Percentiles rank a stretch among this genome's conserved stretches.
These are phyloP conservation scores for Arthrobotrys entomopaga DNA, from an alignment of 2,329 filamentous ascomycete species.

Conservation along the genomic window DNA sequence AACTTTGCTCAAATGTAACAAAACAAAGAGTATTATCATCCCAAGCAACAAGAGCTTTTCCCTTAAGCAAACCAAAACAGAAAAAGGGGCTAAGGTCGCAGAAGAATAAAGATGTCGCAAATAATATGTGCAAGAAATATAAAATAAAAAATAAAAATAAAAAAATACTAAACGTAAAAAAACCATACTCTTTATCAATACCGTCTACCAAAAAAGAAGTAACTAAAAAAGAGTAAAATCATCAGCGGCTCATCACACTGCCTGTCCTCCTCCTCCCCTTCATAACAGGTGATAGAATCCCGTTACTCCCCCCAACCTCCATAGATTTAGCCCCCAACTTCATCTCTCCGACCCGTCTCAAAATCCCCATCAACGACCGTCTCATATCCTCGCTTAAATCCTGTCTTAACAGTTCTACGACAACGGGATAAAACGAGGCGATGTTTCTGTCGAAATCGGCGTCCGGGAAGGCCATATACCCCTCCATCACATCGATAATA, in stretches of 20 bases:
- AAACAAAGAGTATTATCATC: neutral
- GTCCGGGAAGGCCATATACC: slow-evolving; percentile 83
- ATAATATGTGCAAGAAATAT: slow-evolving; percentile 37
- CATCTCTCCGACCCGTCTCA: slow-evolving; percentile 85
- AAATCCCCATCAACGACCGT: slow-evolving; percentile 77
- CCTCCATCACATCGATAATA: slow-evolving; percentile 94
- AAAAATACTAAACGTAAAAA: too few relatives aligned
- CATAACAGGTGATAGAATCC: neutral
- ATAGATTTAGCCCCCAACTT: slow-evolving; percentile 58
- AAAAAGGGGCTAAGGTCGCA: slow-evolving; percentile 10
- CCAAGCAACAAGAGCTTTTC: slow-evolving; percentile 9
- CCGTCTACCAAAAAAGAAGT: slow-evolving; percentile 1
- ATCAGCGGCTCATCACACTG: slow-evolving; percentile 46
- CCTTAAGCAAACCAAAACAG: neutral
- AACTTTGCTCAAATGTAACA: neutral
- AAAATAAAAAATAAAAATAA: too few relatives aligned
- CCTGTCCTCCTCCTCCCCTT: slow-evolving; percentile 36
- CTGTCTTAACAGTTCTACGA: slow-evolving; percentile 81
- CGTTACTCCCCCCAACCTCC: neutral
- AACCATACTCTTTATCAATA: too few relatives aligned
- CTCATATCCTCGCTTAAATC: slow-evolving; percentile 85
- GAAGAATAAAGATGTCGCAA: neutral
- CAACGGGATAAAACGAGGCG: slow-evolving; percentile 83
- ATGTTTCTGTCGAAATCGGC: slow-evolving; percentile 83
- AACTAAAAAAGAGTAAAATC: slow-evolving; percentile 1